A percentile compares a stretch with the other conserved stretches of the same genome.
These are phyloP conservation scores for Meyerozyma elateridarum DNA, from an alignment of 1,139 yeast genomes.

Conservation along the genomic window DNA sequence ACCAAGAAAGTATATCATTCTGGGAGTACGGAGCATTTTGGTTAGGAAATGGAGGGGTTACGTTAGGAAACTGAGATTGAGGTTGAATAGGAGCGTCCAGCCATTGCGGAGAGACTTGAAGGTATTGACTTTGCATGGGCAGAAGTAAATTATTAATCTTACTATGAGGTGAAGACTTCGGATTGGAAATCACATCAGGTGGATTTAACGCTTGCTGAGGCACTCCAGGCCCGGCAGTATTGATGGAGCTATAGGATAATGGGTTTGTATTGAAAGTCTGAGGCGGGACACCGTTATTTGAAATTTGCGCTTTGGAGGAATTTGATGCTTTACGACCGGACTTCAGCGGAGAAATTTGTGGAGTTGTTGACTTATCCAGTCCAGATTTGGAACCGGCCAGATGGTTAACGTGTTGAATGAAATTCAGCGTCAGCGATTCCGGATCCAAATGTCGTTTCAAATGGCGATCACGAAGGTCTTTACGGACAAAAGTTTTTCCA, in stretches of 20 bases:
- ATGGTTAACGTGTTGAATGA: background rate
- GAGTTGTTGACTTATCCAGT: background rate
- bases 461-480: constrained; percentile 49
- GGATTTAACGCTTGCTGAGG: too few species aligned
- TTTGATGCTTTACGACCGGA: background rate
- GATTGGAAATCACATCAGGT: too few species aligned
- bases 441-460: constrained; percentile 40
- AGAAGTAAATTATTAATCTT: background rate
- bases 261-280: too few species aligned
- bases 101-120: background rate
- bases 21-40: constrained; percentile 17
- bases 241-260: too few species aligned
- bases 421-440: background rate
- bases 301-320: background rate
- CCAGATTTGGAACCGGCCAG: background rate
- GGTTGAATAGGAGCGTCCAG: too few species aligned
- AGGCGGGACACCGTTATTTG: background rate
- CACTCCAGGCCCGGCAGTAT: too few species aligned
- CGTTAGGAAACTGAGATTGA: background rate
- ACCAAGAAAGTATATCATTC: constrained; percentile 39
- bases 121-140: background rate
- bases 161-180: background rate
- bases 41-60: constrained; percentile 1
- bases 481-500: constrained; percentile 42
- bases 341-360: background rate